phyloP scores from a whole-genome alignment of 129 eudicot genomes.

The Escallonia rubra region DNA sequence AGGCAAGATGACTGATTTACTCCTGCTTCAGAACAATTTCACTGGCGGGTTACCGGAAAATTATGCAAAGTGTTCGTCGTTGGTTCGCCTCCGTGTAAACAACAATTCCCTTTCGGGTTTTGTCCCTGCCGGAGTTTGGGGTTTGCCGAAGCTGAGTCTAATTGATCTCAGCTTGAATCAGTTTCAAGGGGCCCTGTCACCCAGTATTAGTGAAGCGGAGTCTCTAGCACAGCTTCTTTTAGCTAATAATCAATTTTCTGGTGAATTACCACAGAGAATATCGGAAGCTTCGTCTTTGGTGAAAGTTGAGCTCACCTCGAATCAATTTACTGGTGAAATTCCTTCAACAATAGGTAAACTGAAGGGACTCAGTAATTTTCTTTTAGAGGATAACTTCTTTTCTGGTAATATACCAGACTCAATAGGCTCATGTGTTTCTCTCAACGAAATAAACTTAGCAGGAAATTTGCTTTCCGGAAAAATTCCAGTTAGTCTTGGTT shows the following conservation, averaged over 20 bases:
- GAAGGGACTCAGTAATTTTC: conserved; percentile 37
- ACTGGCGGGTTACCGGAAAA: conserved; percentile 59
- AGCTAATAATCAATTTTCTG: conserved; percentile 47
- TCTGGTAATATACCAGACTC: conserved; percentile 58
- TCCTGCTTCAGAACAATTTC: conserved; percentile 55
- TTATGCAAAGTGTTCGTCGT: conserved; percentile 37
- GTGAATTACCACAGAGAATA: conserved; percentile 42
- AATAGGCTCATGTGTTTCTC: conserved; percentile 50
- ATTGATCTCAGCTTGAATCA: conserved; percentile 58
- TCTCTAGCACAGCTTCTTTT: conserved; percentile 42
- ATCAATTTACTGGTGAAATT: conserved; percentile 47
- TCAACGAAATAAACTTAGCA: conserved; percentile 41
- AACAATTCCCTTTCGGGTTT: conserved; percentile 58
- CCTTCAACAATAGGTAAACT: conserved; percentile 43
- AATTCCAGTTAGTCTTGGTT: conserved; percentile 49
- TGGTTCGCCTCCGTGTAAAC: conserved; percentile 43
- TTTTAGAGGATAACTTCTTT: conserved; percentile 40
- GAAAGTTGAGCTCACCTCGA: conserved; percentile 35
- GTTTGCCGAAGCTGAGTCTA: conserved; percentile 41
- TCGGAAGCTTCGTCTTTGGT: conserved; percentile 45
- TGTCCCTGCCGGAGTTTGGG: conserved; percentile 64
- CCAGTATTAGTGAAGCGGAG: conserved; percentile 39
- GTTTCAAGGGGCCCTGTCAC: conserved; percentile 49
- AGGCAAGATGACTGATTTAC: conserved; percentile 29
- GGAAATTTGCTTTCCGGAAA: conserved; percentile 39